Evolutionary conservation across 345 rosid genomes (phyloP), one percentile per base, ranked within the genome.

Genomic region (Eucalyptus viminalis): DNA sequence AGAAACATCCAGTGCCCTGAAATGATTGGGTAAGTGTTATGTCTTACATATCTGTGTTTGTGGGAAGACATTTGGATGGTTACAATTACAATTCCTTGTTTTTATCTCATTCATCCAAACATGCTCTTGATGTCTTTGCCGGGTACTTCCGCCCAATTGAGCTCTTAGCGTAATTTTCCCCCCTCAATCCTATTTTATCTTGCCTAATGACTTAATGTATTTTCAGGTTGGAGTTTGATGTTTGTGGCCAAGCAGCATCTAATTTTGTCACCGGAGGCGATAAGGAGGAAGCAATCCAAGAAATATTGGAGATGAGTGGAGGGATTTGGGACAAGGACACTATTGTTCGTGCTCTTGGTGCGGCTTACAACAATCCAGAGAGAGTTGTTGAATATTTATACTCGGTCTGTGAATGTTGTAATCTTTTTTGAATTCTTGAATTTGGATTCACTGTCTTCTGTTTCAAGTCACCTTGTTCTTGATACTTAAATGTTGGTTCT

Each of bases 321-420:
- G 99, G 99, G 87, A 93, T 92, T 14, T 97, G 99, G 99, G 97
- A 96, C 85, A 93, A 96, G 90, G 98, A 96, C 45, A 95, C 93
- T 80, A 97, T 97, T 92, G 92, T 95, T 86, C 95, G 94, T 49
- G 99, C 99, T 80, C 98, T 97, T 72, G 96, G 96, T 87, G 99
- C 97, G 89, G 99, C 98, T 86, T 98, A 87, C 92, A 98, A 97
- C 93, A 97, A 97, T 87, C 99, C 96, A 2, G 96, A 95, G 93
- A 95, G 99, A 92, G 99, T 97, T 93, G 96, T 98, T 90, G 99
- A 98, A 92, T 97, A 98, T 92, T 93, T 98, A 86, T 98, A 96
- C 89, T 92, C 98, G 88, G 98, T 97, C 88, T 91, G 98, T 92
- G 83, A 54, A 49, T 58, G 88, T 37, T 49, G 44, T 88, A 53